Evolutionary conservation across 2,329 filamentous ascomycete genomes (phyloP).

Genomic region (Trichoderma sp.): DNA sequence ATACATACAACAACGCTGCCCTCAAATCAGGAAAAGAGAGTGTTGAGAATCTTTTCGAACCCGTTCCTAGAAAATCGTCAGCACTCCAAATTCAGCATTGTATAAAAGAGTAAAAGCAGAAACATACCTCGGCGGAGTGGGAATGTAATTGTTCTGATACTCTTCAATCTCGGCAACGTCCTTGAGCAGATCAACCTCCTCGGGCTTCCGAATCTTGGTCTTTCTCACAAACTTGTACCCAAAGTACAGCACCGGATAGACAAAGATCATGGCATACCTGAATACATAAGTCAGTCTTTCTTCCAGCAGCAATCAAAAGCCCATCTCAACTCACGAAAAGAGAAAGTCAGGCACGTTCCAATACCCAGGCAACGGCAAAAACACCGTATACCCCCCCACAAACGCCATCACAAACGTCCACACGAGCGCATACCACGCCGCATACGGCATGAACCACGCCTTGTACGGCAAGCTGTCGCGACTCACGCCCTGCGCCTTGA

Average conservation of each 20-base stretch:
- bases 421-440: conserved; percentile 66
- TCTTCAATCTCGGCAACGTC: conserved; percentile 69
- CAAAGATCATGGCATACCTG: conserved; percentile 70
- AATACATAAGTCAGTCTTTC: not conserved
- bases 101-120: not conserved
- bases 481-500: conserved; percentile 68
- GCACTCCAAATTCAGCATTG: not conserved
- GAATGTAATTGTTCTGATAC: conserved; percentile 64
- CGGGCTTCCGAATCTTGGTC: conserved; percentile 58
- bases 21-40: conserved; percentile 23
- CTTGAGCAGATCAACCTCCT: conserved; percentile 64
- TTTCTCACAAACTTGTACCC: conserved; percentile 72
- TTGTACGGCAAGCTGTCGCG: conserved; percentile 71
- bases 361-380: conserved; percentile 59
- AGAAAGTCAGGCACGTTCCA: conserved; percentile 73
- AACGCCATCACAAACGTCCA: conserved; percentile 72
- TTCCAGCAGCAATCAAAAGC: not conserved
- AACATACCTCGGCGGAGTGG: conserved; percentile 54
- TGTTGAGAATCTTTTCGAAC: conserved; percentile 33
- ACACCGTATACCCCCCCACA: conserved; percentile 75
- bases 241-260: conserved; percentile 69
- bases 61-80: conserved; percentile 26
- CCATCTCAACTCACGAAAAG: conserved; percentile 59
- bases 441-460: conserved; percentile 69
- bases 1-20: not conserved